Percentiles rank a stretch among this genome's conserved stretches.
Evolutionary conservation across 2,329 filamentous ascomycete species (phyloP).

Genomic region (Pseudogymnoascus sp.): DNA sequence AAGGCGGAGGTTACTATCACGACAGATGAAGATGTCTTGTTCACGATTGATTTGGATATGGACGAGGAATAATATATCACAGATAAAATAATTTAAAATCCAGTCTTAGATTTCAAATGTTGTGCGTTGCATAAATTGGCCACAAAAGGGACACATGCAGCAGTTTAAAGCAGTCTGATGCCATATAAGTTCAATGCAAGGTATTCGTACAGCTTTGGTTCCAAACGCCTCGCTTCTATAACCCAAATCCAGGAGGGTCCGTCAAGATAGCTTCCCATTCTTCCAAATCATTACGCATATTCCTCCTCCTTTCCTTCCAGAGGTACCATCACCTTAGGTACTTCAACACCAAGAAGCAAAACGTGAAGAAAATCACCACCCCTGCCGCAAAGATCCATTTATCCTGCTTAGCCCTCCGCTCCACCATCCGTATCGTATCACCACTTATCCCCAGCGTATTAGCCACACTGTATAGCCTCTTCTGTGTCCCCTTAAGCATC

Average conservation of each 20-base stretch:
- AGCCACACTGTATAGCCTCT: slow-evolving; percentile 81
- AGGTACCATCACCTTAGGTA: slow-evolving; percentile 55
- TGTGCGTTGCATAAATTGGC: not conserved
- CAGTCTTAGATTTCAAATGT: too few species aligned
- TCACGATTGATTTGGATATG: slow-evolving; percentile 55
- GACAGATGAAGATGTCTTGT: slow-evolving; percentile 59
- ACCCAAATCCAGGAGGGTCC: not conserved
- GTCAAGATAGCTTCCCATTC: not conserved
- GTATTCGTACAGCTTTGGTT: slow-evolving; percentile 3
- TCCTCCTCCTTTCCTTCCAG: not conserved
- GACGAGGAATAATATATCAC: not conserved
- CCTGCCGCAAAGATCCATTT: slow-evolving; percentile 97
- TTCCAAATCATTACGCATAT: slow-evolving; percentile 1
- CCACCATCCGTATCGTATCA: slow-evolving; percentile 95
- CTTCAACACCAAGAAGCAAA: slow-evolving; percentile 87
- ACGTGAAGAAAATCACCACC: slow-evolving; percentile 77
- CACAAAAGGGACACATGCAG: not conserved
- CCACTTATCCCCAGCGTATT: slow-evolving; percentile 91
- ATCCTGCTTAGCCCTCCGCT: slow-evolving; percentile 83
- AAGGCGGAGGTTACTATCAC: slow-evolving; percentile 52
- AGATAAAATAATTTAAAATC: not conserved
- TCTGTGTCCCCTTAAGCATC: slow-evolving; percentile 91
- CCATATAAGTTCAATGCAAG: not conserved
- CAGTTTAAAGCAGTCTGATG: not conserved
- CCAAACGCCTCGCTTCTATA: not conserved